A percentile compares a stretch with the other conserved stretches of the same genome.
These are phyloP conservation scores for Porodaedalea pini DNA, from an alignment of 1,284 basidiomycete genomes.

Conservation along the genomic window DNA sequence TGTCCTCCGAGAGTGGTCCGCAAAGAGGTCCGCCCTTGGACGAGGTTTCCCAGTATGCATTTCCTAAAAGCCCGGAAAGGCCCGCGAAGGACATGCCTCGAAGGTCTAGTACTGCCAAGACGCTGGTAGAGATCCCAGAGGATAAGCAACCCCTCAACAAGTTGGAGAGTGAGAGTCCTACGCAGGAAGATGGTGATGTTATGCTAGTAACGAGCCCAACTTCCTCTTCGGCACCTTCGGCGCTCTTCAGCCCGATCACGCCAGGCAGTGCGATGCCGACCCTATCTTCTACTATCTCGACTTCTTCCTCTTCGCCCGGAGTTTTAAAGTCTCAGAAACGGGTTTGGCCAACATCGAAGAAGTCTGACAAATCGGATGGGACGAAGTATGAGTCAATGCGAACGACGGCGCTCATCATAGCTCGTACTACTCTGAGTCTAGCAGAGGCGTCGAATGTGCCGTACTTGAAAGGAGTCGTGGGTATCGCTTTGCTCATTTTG, in stretches of 20 bases:
- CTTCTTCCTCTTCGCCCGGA: not conserved
- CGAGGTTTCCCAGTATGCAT: not conserved
- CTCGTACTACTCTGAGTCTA: not conserved
- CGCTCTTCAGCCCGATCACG: not conserved
- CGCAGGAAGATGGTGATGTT: no score
- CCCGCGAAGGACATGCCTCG: not conserved
- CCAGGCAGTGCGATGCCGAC: not conserved
- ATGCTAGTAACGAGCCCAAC: not conserved
- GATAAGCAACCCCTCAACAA: not conserved
- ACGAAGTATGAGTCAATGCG: not conserved
- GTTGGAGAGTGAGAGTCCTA: not conserved
- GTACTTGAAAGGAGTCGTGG: conserved; percentile 9
- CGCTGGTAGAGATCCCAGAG: not conserved
- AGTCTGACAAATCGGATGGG: not conserved
- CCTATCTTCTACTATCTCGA: not conserved
- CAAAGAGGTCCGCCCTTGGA: no score
- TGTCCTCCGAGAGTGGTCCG: no score
- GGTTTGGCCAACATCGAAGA: not conserved
- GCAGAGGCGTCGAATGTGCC: conserved; percentile 7
- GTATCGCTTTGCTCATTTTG: conserved; percentile 3
- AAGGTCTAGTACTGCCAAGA: not conserved
- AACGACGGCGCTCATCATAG: not conserved
- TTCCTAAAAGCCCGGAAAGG: not conserved
- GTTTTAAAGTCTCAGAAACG: not conserved
- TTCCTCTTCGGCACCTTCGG: not conserved